These are phyloP conservation scores for Coccomyxa sp. DNA, from an alignment of 139 green algal genomes.

Conservation along the genomic window DNA sequence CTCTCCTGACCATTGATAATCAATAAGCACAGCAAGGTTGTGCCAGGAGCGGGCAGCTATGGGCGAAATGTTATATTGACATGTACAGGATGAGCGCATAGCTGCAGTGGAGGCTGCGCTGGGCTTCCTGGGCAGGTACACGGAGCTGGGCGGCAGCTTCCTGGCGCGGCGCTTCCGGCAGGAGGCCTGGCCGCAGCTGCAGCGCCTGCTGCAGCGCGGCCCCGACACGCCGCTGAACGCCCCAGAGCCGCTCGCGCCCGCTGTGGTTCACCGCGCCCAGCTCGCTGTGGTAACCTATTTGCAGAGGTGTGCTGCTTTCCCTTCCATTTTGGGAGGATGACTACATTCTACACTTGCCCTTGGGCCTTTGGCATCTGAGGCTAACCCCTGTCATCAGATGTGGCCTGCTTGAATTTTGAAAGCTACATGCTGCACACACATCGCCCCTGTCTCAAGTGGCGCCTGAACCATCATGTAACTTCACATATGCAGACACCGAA, in stretches of 20 bases:
- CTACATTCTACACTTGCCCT: too few relatives aligned
- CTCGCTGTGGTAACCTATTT: not conserved
- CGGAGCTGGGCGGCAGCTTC: slow-evolving; percentile 45
- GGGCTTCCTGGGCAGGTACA: slow-evolving; percentile 10
- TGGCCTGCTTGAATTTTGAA: too few relatives aligned
- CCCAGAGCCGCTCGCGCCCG: not conserved
- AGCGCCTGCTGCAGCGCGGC: slow-evolving; percentile 41
- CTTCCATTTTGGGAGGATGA: too few relatives aligned
- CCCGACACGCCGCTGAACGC: not conserved
- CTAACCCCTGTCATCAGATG: too few relatives aligned
- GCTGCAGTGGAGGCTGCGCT: slow-evolving; percentile 31
- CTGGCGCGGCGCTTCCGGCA: slow-evolving; percentile 44
- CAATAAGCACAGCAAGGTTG: not conserved
- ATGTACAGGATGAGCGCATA: slow-evolving; percentile 38
- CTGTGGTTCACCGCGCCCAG: not conserved
- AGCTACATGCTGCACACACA: too few relatives aligned
- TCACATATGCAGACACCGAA: too few relatives aligned
- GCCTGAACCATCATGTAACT: too few relatives aligned
- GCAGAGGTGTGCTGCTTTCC: not conserved
- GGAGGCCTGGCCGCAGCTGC: slow-evolving; percentile 60
- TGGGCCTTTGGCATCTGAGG: too few relatives aligned
- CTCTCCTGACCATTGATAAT: too few relatives aligned
- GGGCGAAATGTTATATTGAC: not conserved
- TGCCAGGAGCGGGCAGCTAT: not conserved
- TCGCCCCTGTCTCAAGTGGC: too few relatives aligned